Base-by-base conservation (phyloP, 2,329 filamentous ascomycete species). In the Fusarium austroafricanum region DNA sequence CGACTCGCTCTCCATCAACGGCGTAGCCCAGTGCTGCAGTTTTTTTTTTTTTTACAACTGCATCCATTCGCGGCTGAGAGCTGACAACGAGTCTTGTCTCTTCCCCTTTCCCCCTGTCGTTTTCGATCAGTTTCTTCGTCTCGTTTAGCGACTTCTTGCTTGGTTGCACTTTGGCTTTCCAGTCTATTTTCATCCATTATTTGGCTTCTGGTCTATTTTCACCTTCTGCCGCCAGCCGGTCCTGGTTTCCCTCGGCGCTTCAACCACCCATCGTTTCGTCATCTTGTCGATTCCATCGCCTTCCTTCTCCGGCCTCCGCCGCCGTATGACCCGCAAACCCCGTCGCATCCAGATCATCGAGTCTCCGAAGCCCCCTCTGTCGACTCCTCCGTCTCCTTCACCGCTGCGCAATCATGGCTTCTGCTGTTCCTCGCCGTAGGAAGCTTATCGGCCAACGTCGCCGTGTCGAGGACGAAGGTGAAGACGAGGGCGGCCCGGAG, bases 381-480 rank as follows among this genome's bases (percentile, higher is more conserved):
- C 73, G 63, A 70, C 70, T 71, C 67, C 70, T 72, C 63, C 63
- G 66, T 73, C 72, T 67, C 72, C 70, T 71, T 68, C 52, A 67
- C 69, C 68, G 63, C 61, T 64, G 64, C 66, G 69, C 67, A 73
- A 73, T 45, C 69, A 79, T 79, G 78, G 75, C 78, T 59, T 64
- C 61, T 75, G 78, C 65, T 70, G 74, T 69, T 61, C 77, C 85
- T 75, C 86, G 87, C 75, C 87, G 88, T 78, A 89, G 86, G 80
- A 90, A 89, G 79, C 79, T 88, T 73, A 86, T 91, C 78, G 88
- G 88, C 76, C 87, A 87, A 72, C 87, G 90, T 75, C 88, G 90
- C 77, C 87, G 89, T 72, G 84, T 89, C 70, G 89, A 89, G 78
- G 89, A 92, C 74, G 90, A 92, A 76, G 89, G 86, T 71, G 90